These are phyloP conservation scores for Entonaema liquescens DNA, from an alignment of 495 filamentous ascomycete genomes.

Conservation along the genomic window DNA sequence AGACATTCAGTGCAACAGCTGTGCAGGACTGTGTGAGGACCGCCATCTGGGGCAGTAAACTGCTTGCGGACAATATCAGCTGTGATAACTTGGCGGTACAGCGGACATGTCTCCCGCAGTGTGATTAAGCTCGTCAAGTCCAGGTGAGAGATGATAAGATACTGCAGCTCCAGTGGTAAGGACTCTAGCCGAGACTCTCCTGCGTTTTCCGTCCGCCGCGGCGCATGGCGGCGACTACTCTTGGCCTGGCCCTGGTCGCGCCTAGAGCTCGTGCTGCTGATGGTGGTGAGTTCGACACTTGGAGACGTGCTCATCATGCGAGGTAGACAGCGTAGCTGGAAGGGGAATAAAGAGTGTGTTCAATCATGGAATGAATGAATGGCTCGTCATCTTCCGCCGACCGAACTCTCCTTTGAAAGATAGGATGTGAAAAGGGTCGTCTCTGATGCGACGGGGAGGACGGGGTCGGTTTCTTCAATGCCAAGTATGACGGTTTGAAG, in stretches of 20 bases:
- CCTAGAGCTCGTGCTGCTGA: conserved; percentile 5
- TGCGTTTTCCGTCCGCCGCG: conserved; percentile 1
- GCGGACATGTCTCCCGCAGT: conserved; percentile 34
- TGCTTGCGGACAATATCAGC: conserved; percentile 37
- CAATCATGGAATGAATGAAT: conserved; percentile 41
- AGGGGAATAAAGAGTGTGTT: conserved; percentile 20
- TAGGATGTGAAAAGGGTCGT: conserved; percentile 17
- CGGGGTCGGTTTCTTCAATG: conserved; percentile 26
- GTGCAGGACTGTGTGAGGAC: conserved; percentile 12
- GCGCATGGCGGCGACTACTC: conserved; percentile 12
- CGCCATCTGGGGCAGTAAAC: conserved; percentile 28
- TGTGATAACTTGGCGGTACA: conserved; percentile 43
- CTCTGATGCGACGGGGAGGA: conserved; percentile 33
- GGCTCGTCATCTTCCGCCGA: conserved; percentile 34
- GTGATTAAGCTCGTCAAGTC: conserved; percentile 41
- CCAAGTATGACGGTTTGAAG: conserved; percentile 42
- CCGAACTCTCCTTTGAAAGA: conserved; percentile 32
- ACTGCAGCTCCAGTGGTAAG: conserved; percentile 44
- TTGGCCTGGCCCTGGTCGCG: not conserved
- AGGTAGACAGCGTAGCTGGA: conserved; percentile 13
- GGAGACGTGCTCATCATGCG: conserved; percentile 40
- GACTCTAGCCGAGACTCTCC: conserved; percentile 21
- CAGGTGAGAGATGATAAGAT: conserved; percentile 41
- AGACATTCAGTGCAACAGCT: conserved; percentile 43
- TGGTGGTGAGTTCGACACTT: conserved; percentile 36